Conservation (phyloP, 2,329 filamentous ascomycete genomes). For the Sclerotiophoma versabilis region DNA sequence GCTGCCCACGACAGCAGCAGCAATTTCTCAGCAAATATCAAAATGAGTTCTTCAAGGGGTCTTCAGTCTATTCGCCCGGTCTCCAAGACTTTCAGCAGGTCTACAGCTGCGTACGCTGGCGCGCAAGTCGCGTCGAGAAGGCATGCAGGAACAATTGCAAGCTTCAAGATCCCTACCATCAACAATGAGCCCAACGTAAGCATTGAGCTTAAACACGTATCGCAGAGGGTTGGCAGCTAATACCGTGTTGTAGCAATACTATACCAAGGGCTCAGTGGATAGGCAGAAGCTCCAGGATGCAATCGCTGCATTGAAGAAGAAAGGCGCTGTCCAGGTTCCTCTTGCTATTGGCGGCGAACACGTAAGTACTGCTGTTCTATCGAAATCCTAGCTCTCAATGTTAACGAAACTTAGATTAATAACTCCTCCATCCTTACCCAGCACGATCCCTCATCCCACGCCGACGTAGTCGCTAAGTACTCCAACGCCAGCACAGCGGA, state of each 20-base stretch:
- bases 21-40: constrained; percentile 11
- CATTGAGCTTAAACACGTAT: background rate
- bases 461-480: constrained; percentile 79
- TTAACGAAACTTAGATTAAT: constrained; percentile 63
- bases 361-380: constrained; percentile 55
- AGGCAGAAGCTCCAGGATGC: constrained; percentile 78
- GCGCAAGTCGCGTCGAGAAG: constrained; percentile 37
- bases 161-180: constrained; percentile 86
- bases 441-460: constrained; percentile 82
- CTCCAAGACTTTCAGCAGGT: constrained; percentile 35
- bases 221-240: constrained; percentile 5
- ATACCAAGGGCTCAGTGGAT: constrained; percentile 81
- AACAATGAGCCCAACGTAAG: constrained; percentile 95
- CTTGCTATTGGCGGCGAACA: constrained; percentile 84
- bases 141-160: constrained; percentile 69
- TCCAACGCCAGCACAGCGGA: constrained; percentile 80
- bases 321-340: constrained; percentile 77
- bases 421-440: constrained; percentile 72
- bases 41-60: constrained; percentile 44
- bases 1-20: constrained; percentile 4
- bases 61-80: constrained; percentile 40
- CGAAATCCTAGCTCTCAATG: constrained; percentile 4
- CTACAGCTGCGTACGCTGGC: constrained; percentile 32
- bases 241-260: constrained; percentile 75
- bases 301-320: constrained; percentile 71